Percentiles rank a stretch among this genome's conserved stretches.
Evolutionary conservation across 2,329 filamentous ascomycete genomes (phyloP).

Genomic region (Hypomyces rosellus): DNA sequence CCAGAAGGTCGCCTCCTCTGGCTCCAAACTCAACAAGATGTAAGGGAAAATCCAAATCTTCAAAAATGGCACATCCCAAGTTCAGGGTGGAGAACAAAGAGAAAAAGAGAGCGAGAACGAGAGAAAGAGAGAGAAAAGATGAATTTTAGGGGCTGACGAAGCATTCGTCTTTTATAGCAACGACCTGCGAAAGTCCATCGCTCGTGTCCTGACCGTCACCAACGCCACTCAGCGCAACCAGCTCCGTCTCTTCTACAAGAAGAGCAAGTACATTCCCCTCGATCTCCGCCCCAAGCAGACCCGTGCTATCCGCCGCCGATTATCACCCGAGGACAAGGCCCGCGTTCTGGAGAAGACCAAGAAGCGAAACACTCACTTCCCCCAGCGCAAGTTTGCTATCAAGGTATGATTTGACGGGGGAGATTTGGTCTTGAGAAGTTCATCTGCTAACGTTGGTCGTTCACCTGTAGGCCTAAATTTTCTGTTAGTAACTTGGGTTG

Average conservation of each 20-base stretch:
- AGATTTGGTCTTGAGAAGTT: too few species aligned
- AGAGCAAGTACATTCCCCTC: slow-evolving; percentile 98
- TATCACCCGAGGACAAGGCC: slow-evolving; percentile 85
- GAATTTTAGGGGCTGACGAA: slow-evolving; percentile 16
- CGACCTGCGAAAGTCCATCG: slow-evolving; percentile 99
- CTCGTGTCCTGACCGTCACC: slow-evolving; percentile 97
- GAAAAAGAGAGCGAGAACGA: not conserved
- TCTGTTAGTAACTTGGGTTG: slow-evolving; percentile 21
- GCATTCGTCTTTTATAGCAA: slow-evolving; percentile 53
- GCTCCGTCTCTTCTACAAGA: slow-evolving; percentile 99
- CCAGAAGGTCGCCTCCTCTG: slow-evolving; percentile 95
- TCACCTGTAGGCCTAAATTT: slow-evolving; percentile 23
- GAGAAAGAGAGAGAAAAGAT: not conserved
- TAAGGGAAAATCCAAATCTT: slow-evolving; percentile 77
- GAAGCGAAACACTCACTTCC: slow-evolving; percentile 95
- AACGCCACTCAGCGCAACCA: slow-evolving; percentile 98
- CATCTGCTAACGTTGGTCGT: too few species aligned
- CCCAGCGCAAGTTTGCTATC: slow-evolving; percentile 96
- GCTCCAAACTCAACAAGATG: slow-evolving; percentile 97
- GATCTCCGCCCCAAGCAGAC: slow-evolving; percentile 99
- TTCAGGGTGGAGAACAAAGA: slow-evolving; percentile 7
- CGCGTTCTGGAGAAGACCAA: slow-evolving; percentile 87
- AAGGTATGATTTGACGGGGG: slow-evolving; percentile 58
- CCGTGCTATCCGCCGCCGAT: slow-evolving; percentile 90
- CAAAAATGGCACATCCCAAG: slow-evolving; percentile 72